Evolutionary conservation across 768 basidiomycete genomes (phyloP), one percentile per base, ranked within the genome.

Genomic region (Exsudoporus frostii): DNA sequence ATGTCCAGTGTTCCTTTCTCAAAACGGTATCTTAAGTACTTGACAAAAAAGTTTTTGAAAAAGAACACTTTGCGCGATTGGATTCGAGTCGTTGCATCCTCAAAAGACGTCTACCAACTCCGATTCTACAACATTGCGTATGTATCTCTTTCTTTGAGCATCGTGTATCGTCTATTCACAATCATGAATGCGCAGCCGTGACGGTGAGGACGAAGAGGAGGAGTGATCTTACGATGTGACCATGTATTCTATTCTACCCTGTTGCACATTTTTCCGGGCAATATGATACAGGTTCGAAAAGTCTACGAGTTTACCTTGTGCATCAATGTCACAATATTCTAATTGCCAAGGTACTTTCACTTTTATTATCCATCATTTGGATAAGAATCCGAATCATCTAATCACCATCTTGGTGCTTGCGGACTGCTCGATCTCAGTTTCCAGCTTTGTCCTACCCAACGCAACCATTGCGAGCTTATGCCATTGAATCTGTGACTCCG

Each of bases 11-110:
- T 96, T 70, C 85, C 92, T 51, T 88, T 98, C 76, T 98, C 96
- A 46, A 98, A 98, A 78, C 83, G 92, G 52, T 98, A 97, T 75
- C 85, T 98, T 71, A 98, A 98, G 76, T 99, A 98, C 77, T 80
- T 98, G 56, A 98, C 96, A 58, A 98, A 98, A 83, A 96, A 96
- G 79, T 95, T 92, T 82, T 81, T 98, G 75, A 98, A 98, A 84
- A 97, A 97, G 84, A 94, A 95, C 77, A 76, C 80, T 41, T 81
- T 97, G 64, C 87, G 94, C 61, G 95, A 98, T 76, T 98, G 93
- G 90, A 92, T 98, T 71, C 94, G 93, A 51, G 96, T 99, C 61
- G 92, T 98, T 61, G 92, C 97, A 38, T 86, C 92, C 29, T 81
- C 85, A 49, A 97, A 98, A 79, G 92, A 97, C 71, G 83, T 80